A percentile compares a stretch with the other conserved stretches of the same genome.
phyloP scores from a whole-genome alignment of 176 grass and related monocot genomes.

The Elaeis guineensis region DNA sequence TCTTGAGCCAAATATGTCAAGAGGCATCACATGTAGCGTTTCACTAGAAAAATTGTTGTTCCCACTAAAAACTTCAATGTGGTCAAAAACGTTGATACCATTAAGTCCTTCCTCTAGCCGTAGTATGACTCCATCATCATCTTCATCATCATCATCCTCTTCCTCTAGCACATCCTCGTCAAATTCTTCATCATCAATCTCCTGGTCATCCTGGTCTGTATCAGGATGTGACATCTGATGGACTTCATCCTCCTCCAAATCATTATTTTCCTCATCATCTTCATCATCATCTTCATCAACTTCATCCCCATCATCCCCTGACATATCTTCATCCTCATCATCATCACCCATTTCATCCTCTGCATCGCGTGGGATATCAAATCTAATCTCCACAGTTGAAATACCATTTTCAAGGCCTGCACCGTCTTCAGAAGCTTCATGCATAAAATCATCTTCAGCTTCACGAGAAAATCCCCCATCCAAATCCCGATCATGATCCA shows the following conservation, averaged over 20 bases:
- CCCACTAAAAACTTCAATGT: constrained; percentile 86
- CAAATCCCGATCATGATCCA: constrained; percentile 79
- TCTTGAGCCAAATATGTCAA: constrained; percentile 95
- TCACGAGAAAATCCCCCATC: constrained; percentile 51
- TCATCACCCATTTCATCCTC: no score
- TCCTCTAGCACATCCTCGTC: constrained; percentile 95
- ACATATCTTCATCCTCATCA: constrained; percentile 51
- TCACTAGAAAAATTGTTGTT: constrained; percentile 57
- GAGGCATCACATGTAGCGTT: constrained; percentile 88
- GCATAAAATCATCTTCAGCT: constrained; percentile 94
- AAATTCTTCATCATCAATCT: constrained; percentile 98
- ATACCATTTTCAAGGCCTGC: constrained; percentile 47
- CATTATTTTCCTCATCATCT: constrained; percentile 73
- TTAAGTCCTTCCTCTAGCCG: constrained; percentile 92
- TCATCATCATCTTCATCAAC: constrained; percentile 40
- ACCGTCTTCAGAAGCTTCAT: constrained; percentile 81
- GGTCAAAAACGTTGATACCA: constrained; percentile 98
- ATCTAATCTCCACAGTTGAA: constrained; percentile 92
- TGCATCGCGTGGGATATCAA: constrained; percentile 57
- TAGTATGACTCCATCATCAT: constrained; percentile 85
- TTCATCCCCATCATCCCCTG: constrained; percentile 39
- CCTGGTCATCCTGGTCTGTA: constrained; percentile 92
- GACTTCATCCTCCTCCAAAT: constrained; percentile 79
- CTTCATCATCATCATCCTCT: constrained; percentile 82
- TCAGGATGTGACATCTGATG: constrained; percentile 84